Evolutionary conservation across 495 filamentous ascomycete genomes (phyloP), one percentile per base, ranked within the genome.

Genomic region (Penicillium lividum): DNA sequence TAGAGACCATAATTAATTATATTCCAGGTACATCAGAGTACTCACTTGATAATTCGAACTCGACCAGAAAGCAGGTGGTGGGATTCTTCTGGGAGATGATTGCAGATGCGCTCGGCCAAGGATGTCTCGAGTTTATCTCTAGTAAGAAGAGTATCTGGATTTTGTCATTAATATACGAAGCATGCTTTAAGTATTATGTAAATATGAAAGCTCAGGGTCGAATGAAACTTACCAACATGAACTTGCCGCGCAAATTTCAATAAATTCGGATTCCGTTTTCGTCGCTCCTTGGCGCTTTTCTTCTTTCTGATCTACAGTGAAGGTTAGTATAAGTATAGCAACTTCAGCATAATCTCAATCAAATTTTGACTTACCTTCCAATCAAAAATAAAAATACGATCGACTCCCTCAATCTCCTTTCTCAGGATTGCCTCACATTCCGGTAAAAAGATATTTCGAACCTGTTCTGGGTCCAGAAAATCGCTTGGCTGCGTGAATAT

Each of bases 341-440:
- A 7, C 31, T 10, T 15, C 3, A 44, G 7, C 40, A 44, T 44
- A 18, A 44, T 16, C 7, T 49, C 25, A 25, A 25, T 29, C 0
- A 7, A 25, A 29, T 3, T 3, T 22, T 22, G 7, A 15, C 54
- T 16, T 51, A 70, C 65, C 48, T 68, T 66, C 65, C 69, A 73
- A 46, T 71, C 63, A 50, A 71, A 72, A 44, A 70, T 68, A 16
- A 50, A 45, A 29, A 55, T 7, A 5, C 15, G 16, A 8, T 55
- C 51, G 3, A 43, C 43, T 27, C 30, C 29, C 48, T 58, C 30
- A 42, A 33, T 55, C 22, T 44, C 50, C 31, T 53, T 43, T 31
- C 27, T 38, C 28, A 56, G 27, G n/a, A 40, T 58, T 30, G 10
- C 56, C 16, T 58, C 56, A 50, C 58, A 55, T 36, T 55, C 40